phyloP scores from a whole-genome alignment of 148 eudicot species.

The Persicaria maculosa region DNA sequence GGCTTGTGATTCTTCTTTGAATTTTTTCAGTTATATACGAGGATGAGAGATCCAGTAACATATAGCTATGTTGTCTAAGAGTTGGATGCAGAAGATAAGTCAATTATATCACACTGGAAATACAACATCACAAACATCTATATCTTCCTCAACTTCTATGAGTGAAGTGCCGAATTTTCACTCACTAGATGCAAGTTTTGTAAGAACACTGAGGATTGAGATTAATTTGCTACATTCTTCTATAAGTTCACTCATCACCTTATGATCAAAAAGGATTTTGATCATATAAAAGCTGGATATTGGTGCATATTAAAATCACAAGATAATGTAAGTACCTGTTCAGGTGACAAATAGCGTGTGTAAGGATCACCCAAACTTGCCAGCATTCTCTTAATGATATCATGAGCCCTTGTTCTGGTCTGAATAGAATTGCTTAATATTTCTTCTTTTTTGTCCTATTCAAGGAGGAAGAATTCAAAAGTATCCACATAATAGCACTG shows the following conservation, averaged over 20 bases:
- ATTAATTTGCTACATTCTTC: background rate
- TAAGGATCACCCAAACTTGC: slow-evolving; percentile 86
- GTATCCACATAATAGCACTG: background rate
- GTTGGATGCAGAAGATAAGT: background rate
- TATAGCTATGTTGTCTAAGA: background rate
- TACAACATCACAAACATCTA: background rate
- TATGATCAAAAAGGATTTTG: background rate
- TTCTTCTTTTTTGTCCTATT: slow-evolving; percentile 76
- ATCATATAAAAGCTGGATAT: background rate
- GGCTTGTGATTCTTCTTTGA: background rate
- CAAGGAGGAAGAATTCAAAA: slow-evolving; percentile 8
- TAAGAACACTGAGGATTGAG: background rate
- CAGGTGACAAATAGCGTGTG: slow-evolving; percentile 77
- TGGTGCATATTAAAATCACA: background rate
- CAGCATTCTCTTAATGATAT: slow-evolving; percentile 63
- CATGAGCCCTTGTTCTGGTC: slow-evolving; percentile 81
- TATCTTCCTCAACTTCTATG: background rate
- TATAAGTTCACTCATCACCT: background rate
- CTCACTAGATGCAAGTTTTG: background rate
- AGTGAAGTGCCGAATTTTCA: background rate
- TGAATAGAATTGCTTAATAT: slow-evolving; percentile 52
- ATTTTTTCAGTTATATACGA: background rate
- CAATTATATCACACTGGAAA: background rate
- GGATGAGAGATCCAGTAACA: background rate
- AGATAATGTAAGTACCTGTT: slow-evolving; percentile 46